Conservation (phyloP, 1,284 basidiomycete species). For the Cystobasidiaceae sp. region DNA sequence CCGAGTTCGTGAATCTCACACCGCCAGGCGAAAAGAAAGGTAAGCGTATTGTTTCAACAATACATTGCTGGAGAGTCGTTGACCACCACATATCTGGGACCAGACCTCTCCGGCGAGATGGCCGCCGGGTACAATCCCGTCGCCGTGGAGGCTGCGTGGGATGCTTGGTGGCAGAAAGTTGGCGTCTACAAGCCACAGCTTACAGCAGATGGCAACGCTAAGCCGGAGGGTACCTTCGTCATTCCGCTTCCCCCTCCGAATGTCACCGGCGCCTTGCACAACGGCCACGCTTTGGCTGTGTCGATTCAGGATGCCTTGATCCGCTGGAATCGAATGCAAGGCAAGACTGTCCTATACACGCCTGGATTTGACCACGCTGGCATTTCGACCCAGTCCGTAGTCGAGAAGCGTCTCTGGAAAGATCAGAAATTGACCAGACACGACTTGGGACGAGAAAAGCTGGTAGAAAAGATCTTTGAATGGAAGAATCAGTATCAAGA, state of each 20-base stretch:
- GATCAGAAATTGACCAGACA: conserved; percentile 76
- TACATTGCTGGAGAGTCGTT: not conserved
- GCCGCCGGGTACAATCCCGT: conserved; percentile 87
- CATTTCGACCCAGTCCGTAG: conserved; percentile 97
- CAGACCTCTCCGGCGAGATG: conserved; percentile 85
- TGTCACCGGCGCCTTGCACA: conserved; percentile 93
- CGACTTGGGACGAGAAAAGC: conserved; percentile 88
- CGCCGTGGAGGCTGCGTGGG: conserved; percentile 94
- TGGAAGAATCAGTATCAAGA: conserved; percentile 98
- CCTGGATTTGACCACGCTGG: conserved; percentile 99
- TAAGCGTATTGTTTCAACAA: conserved; percentile 42
- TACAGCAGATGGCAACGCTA: conserved; percentile 55
- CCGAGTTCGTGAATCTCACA: conserved; percentile 74
- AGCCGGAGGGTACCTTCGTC: conserved; percentile 65
- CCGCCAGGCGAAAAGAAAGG: conserved; percentile 88
- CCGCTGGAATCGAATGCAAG: conserved; percentile 95
- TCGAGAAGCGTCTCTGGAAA: conserved; percentile 89
- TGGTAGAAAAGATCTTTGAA: conserved; percentile 85
- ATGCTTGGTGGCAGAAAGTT: conserved; percentile 92
- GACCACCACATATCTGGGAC: not conserved
- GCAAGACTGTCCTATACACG: conserved; percentile 81
- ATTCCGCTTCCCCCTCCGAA: conserved; percentile 96
- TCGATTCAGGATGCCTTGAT: conserved; percentile 86
- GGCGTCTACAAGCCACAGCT: conserved; percentile 84
- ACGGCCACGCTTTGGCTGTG: conserved; percentile 90